A percentile compares a stretch with the other conserved stretches of the same genome.
Conservation (phyloP, 257 asterid genomes). For the Nicotiana sylvestris region DNA sequence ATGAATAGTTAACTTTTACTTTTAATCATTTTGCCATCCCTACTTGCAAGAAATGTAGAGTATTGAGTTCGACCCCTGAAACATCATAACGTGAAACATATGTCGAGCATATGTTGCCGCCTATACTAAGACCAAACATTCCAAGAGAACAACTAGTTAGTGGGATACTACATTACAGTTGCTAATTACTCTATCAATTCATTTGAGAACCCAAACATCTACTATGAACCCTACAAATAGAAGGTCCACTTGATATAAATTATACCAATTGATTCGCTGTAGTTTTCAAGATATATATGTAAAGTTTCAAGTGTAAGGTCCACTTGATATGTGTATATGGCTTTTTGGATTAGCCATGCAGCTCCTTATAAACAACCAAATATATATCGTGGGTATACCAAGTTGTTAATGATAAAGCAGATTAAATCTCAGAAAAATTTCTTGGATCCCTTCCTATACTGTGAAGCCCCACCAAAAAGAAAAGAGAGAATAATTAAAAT, state of each 20-base stretch:
- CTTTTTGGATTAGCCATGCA: conserved; percentile 4
- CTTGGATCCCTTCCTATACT: not conserved
- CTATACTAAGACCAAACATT: too few relatives aligned
- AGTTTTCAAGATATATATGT: not conserved
- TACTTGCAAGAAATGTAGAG: too few relatives aligned
- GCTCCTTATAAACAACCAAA: not conserved
- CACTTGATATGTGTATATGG: not conserved
- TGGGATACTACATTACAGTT: too few relatives aligned
- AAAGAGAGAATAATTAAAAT: not conserved
- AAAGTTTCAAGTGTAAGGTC: not conserved
- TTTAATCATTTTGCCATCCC: too few relatives aligned
- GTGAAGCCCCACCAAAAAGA: too few relatives aligned
- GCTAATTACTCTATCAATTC: not conserved
- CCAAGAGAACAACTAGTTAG: too few relatives aligned
- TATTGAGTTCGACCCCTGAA: too few relatives aligned
- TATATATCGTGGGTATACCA: not conserved
- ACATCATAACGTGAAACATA: too few relatives aligned
- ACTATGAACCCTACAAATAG: not conserved
- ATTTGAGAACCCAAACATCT: not conserved
- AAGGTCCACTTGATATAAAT: not conserved
- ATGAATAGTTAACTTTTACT: too few relatives aligned
- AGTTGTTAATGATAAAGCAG: not conserved
- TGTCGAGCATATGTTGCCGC: too few relatives aligned
- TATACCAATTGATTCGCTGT: not conserved
- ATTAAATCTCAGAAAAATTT: not conserved